Evolutionary conservation across 768 basidiomycete genomes (phyloP).

Genomic region (Pleurotus cornucopiae): DNA sequence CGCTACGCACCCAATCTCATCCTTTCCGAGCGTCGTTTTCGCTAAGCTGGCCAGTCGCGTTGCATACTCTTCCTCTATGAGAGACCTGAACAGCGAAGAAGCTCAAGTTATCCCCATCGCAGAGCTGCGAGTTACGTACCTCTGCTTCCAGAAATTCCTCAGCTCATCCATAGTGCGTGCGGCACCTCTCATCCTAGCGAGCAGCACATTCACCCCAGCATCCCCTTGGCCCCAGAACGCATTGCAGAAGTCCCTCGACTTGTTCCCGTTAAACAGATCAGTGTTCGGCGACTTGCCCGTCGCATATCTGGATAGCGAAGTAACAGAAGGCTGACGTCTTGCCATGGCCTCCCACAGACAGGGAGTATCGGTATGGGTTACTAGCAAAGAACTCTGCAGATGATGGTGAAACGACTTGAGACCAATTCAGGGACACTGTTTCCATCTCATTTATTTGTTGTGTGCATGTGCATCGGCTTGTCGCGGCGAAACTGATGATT

Average conservation of each 20-base stretch:
- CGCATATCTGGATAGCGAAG: constrained; percentile 71
- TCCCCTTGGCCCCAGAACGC: constrained; percentile 91
- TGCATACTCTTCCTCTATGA: constrained; percentile 94
- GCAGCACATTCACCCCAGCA: constrained; percentile 86
- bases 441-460: constrained; percentile 6
- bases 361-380: neutral
- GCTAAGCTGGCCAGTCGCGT: constrained; percentile 78
- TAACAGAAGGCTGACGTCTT: constrained; percentile 76
- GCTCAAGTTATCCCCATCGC: neutral
- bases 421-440: neutral
- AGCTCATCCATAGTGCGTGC: constrained; percentile 86
- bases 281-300: constrained; percentile 46
- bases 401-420: neutral
- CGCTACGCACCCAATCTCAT: constrained; percentile 85
- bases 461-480: constrained; percentile 9
- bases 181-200: constrained; percentile 87
- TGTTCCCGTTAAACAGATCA: constrained; percentile 25
- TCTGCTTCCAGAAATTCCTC: constrained; percentile 86
- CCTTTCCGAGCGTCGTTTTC: constrained; percentile 71
- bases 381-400: neutral
- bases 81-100: constrained; percentile 44
- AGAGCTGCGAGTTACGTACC: constrained; percentile 44
- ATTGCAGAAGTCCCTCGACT: constrained; percentile 89
- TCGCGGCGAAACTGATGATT: constrained; percentile 8
- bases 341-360: constrained; percentile 23